Conservation (phyloP, 75 land plant species). For the Pinus albicaulis region DNA sequence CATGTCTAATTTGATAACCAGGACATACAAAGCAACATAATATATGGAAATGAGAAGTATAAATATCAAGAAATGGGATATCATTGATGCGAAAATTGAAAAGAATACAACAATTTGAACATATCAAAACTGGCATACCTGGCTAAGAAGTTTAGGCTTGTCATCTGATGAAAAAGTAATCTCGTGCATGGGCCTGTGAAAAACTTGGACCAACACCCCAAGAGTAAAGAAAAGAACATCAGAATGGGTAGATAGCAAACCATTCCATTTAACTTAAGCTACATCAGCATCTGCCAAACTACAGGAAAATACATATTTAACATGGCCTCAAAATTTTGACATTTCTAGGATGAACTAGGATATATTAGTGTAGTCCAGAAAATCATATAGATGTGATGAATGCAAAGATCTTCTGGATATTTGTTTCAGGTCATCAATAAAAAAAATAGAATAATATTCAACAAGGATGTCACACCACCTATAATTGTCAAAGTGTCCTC, state of each 20-base stretch:
- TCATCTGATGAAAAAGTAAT: slow-evolving; percentile 95
- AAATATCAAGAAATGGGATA: background rate
- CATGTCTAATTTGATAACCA: too few species aligned
- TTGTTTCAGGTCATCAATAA: background rate
- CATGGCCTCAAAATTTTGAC: background rate
- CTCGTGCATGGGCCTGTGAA: slow-evolving; percentile 90
- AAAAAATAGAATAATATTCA: background rate
- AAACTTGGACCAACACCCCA: slow-evolving; percentile 1
- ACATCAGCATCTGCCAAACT: background rate
- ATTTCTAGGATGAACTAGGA: background rate
- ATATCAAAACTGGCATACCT: slow-evolving; percentile 41
- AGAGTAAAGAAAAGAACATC: background rate
- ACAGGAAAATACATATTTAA: background rate
- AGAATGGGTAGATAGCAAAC: background rate
- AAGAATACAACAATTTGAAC: background rate
- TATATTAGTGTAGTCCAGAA: background rate
- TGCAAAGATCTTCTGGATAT: background rate
- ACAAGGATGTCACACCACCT: background rate
- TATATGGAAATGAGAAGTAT: background rate
- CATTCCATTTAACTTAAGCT: background rate
- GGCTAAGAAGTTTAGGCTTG: slow-evolving; percentile 96
- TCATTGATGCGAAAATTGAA: background rate
- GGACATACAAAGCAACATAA: background rate
- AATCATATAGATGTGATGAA: background rate
- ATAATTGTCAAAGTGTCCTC: background rate